Evolutionary conservation across 2,329 filamentous ascomycete genomes (phyloP), one percentile per base, ranked within the genome.

Genomic region (Colletotrichum spinosum): DNA sequence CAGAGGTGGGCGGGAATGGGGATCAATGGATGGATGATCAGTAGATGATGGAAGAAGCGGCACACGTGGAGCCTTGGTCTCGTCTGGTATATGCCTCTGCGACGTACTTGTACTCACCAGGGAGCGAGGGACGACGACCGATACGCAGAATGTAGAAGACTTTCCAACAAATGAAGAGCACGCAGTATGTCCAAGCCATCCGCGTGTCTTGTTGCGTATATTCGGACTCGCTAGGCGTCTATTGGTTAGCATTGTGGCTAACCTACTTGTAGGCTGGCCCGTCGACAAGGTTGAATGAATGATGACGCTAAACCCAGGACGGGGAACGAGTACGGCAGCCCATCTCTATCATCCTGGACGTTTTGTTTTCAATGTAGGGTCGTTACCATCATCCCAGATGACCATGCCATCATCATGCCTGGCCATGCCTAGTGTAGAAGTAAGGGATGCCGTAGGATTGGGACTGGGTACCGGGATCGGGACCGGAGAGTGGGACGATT

Each of bases 1-100:
- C 5, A 25, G 25, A 25, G 25, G 4, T 25, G 25, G 25, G 48
- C 15, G 37, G 35, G 49, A 51, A 42, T 9, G 50, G 45, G 55
- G 38, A 50, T 52, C 12, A 33, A 46, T 41, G 38, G 25, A 54
- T 59, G 55, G 60, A 62, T 52, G 53, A 62, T 57, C 41, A 50
- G 42, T 38, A 64, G 11, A 50, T 54, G 37, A 38, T 50, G 49
- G 11, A 37, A 17, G 25, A 54, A 35, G 53, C 13, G 33, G 41
- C 12, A 17, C 12, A 11, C 33, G 25, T 53, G 37, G 37, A n/a
- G 33, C 49, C 49, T 51, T 38, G 9, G 11, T 34, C 15, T 51
- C 50, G 50, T 25, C 25, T 25, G 25, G 25, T 5, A 25, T 25
- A 25, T 25, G 25, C 25, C 4, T 25, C 25, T 25, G 25, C 25